Base-by-base conservation (phyloP, 2,329 filamentous ascomycete genomes). In the Ophiostoma pallidulum region DNA sequence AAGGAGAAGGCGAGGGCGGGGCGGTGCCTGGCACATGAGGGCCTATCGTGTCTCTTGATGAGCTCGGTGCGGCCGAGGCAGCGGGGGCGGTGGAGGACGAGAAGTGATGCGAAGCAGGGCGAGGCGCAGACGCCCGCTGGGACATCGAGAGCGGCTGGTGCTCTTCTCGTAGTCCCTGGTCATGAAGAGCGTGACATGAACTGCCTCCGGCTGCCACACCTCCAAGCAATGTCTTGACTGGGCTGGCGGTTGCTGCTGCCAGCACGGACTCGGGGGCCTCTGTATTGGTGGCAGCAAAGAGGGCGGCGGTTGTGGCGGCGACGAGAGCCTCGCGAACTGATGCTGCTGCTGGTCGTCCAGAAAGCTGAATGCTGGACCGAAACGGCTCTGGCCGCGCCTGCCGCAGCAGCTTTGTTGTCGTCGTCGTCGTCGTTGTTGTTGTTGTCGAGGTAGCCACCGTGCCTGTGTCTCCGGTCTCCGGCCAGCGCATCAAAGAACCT, bases 131-230 rank as follows among this genome's bases (percentile, higher is more conserved):
- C 59, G 70, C 72, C 68, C 71, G 73, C 70, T 78, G 75, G 69
- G 77, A 80, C 78, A 82, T 82, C 69, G 75, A 73, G 69, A 67
- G 67, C 73, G 71, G 45, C n/a, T 35, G 71, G 66, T 76, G 74
- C 70, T 75, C 73, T 71, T 65, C 67, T 64, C 66, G 64, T 65
- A 65, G 66, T 62, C 67, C 66, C 61, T 67, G 65, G 66, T 67
- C 69, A 64, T 64, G 65, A 66, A 65, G 67, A 68, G 68, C 70
- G 64, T 70, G 65, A 74, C 77, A 81, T 81, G 71, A 77, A 78
- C 60, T 55, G 56, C 57, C 56, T 51, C 53, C 53, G 20, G 37
- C 32, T 20, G 20, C 48, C 47, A 57, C 53, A 31, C 53, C 24
- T 12, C 37, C 18, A 33, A 16, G 28, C n/a, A 31, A 26, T 32